Percentiles rank a stretch among this genome's conserved stretches.
These are phyloP conservation scores for Eucalyptus rudis DNA, from an alignment of 345 rosid species.

Conservation along the genomic window DNA sequence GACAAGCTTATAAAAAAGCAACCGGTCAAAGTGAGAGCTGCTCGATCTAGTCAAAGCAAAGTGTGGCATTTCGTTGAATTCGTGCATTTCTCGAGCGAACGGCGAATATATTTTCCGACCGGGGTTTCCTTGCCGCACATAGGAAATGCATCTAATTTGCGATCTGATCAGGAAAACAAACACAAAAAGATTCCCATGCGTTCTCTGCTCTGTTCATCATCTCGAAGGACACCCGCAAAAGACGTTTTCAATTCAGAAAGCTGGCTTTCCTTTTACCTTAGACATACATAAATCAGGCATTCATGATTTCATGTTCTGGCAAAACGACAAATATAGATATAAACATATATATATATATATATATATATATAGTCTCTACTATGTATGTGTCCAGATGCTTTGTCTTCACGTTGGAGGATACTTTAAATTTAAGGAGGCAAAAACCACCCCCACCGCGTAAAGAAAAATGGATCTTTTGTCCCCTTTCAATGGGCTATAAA, in stretches of 20 bases:
- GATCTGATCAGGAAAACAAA: neutral
- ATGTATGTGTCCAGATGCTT: neutral
- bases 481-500: neutral
- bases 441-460: neutral
- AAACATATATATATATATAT: neutral
- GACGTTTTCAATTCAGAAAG: neutral
- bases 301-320: neutral
- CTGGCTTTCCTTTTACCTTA: neutral
- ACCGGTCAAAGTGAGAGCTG: neutral
- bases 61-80: neutral
- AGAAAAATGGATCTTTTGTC: neutral
- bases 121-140: neutral
- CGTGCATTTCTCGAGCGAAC: fast-evolving
- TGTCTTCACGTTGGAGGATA: neutral
- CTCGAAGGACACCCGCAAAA: neutral
- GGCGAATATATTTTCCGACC: neutral
- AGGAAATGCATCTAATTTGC: neutral
- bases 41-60: neutral
- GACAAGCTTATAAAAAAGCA: neutral
- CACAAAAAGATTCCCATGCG: neutral
- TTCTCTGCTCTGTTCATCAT: neutral
- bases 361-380: neutral
- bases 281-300: neutral
- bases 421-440: neutral
- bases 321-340: neutral